Percentiles rank a stretch among this genome's conserved stretches.
These are phyloP conservation scores for Mortierella sp. DNA, from an alignment of 371 early-diverging fungal genomes.

Conservation along the genomic window DNA sequence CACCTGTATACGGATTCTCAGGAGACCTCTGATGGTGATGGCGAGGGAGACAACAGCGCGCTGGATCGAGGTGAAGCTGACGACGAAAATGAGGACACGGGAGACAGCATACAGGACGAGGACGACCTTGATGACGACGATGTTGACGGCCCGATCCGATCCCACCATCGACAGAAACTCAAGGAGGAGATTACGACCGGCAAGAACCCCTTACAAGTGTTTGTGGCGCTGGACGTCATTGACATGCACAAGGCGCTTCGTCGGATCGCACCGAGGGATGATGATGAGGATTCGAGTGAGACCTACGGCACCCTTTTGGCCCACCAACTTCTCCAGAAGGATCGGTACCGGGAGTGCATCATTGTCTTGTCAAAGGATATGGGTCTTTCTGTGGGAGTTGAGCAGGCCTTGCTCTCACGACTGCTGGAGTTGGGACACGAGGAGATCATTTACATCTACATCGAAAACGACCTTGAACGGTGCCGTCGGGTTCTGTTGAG, in stretches of 20 bases:
- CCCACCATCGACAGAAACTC: conserved; percentile 29
- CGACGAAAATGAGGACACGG: conserved; percentile 2
- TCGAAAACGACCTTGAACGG: conserved; percentile 1
- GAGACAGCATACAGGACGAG: background rate
- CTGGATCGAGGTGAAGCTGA: background rate
- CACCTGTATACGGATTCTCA: background rate
- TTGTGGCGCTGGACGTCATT: conserved; percentile 22
- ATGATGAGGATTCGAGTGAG: background rate
- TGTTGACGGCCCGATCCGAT: conserved; percentile 3
- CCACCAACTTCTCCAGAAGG: conserved; percentile 20
- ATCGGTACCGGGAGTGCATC: conserved; percentile 30
- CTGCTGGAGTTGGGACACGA: conserved; percentile 12
- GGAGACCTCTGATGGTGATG: conserved; percentile 2
- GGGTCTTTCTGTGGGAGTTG: background rate
- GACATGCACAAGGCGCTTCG: conserved; percentile 3
- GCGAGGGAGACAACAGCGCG: background rate
- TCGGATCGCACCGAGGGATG: background rate
- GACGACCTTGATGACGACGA: background rate
- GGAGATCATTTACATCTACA: background rate
- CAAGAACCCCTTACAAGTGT: conserved; percentile 29
- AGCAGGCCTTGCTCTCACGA: conserved; percentile 12
- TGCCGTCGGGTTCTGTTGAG: conserved; percentile 12
- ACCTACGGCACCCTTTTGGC: conserved; percentile 31
- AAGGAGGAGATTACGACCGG: conserved; percentile 16
- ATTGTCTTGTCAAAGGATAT: conserved; percentile 20